Conservation (phyloP, 2,329 filamentous ascomycete genomes). For the Allantophomopsis lycopodina region DNA sequence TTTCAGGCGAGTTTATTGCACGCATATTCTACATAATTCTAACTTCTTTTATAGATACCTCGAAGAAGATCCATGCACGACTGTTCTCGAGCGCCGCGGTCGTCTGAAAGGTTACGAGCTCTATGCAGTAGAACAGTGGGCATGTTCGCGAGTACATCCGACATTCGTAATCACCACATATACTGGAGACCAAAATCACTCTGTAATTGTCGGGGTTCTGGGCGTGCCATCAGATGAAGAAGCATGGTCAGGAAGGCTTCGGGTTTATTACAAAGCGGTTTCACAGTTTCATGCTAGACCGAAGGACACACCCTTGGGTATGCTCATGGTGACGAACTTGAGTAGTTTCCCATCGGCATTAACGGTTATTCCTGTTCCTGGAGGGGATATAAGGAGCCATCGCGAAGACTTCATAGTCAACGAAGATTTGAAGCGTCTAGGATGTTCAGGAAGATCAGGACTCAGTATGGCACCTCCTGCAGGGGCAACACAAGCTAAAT, state of each 20-base stretch:
- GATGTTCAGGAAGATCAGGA: constrained; percentile 81
- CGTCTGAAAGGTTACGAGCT: constrained; percentile 75
- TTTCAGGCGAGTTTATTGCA: constrained; percentile 26
- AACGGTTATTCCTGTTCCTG: constrained; percentile 81
- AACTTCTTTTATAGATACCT: constrained; percentile 43
- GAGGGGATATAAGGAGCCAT: constrained; percentile 71
- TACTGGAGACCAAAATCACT: constrained; percentile 72
- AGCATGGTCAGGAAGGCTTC: constrained; percentile 65
- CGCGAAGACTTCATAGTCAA: constrained; percentile 84
- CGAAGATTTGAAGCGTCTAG: constrained; percentile 81
- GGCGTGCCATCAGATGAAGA: constrained; percentile 69
- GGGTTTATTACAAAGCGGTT: constrained; percentile 75
- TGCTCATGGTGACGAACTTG: constrained; percentile 87
- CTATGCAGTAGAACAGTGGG: constrained; percentile 96
- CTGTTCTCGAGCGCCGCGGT: constrained; percentile 57
- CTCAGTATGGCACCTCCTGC: constrained; percentile 69
- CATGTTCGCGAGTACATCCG: constrained; percentile 78
- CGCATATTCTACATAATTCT: constrained; percentile 1
- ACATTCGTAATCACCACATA: constrained; percentile 89
- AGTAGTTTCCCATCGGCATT: constrained; percentile 84
- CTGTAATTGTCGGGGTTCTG: constrained; percentile 66
- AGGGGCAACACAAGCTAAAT: constrained; percentile 76
- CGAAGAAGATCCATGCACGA: constrained; percentile 68
- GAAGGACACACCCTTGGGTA: constrained; percentile 70
- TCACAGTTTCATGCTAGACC: constrained; percentile 74